A percentile compares a stretch with the other conserved stretches of the same genome.
phyloP scores from a whole-genome alignment of 2,329 filamentous ascomycete species.

The Aspergillus neoniger region DNA sequence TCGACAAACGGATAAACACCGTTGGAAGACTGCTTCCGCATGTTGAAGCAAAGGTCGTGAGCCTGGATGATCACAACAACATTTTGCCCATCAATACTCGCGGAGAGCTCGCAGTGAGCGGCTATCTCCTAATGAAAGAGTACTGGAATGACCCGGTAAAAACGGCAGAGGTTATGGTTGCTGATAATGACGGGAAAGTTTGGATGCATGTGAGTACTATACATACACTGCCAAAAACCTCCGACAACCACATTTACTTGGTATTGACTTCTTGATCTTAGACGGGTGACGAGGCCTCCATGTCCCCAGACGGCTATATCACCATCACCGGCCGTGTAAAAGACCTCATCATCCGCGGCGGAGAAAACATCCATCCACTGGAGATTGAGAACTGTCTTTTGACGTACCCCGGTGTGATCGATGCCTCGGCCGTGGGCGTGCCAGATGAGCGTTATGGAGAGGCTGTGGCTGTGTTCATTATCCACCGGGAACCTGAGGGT shows the following conservation, averaged over 20 bases:
- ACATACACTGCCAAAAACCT: neutral
- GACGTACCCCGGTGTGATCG: conserved; percentile 67
- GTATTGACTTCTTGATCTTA: conserved; percentile 36
- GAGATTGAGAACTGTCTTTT: conserved; percentile 90
- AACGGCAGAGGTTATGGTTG: conserved; percentile 69
- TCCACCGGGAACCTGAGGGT: conserved; percentile 49
- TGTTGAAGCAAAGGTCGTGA: conserved; percentile 76
- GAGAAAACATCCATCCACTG: conserved; percentile 93
- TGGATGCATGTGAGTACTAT: conserved; percentile 71
- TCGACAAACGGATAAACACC: conserved; percentile 69
- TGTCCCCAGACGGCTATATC: conserved; percentile 81
- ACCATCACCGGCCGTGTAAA: conserved; percentile 90
- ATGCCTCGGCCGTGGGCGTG: conserved; percentile 81
- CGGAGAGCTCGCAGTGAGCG: conserved; percentile 80
- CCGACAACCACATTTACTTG: too few relatives aligned
- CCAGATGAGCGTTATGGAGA: conserved; percentile 84
- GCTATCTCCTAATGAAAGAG: conserved; percentile 87
- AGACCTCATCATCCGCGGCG: conserved; percentile 90
- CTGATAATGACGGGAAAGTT: conserved; percentile 57
- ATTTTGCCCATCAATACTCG: conserved; percentile 65
- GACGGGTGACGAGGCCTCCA: conserved; percentile 86
- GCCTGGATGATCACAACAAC: conserved; percentile 60
- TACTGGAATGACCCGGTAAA: conserved; percentile 76
- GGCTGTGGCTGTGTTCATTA: conserved; percentile 79
- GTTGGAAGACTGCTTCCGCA: conserved; percentile 86